A percentile compares a stretch with the other conserved stretches of the same genome.
Evolutionary conservation across 2,329 filamentous ascomycete species (phyloP).

Genomic region (Pseudocercospora vitis): DNA sequence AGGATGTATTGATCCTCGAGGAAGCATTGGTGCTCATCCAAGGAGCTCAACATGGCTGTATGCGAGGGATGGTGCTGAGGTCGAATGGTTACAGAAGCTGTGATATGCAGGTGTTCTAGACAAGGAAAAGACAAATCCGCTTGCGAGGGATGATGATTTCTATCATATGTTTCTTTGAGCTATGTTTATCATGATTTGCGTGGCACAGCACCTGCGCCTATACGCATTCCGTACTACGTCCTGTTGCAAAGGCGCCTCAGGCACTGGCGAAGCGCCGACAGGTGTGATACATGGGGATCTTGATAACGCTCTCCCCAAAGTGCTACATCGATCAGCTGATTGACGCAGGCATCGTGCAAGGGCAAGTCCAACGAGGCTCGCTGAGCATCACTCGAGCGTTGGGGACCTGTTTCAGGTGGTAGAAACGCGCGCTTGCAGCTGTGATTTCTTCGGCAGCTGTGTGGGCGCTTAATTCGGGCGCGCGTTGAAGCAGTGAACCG

Average conservation of each 20-base stretch:
- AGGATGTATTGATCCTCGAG: slow-evolving; percentile 17
- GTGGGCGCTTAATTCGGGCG: slow-evolving; percentile 11
- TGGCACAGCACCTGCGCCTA: slow-evolving; percentile 1
- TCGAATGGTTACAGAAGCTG: neutral
- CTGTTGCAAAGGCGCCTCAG: slow-evolving; percentile 3
- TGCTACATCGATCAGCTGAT: slow-evolving; percentile 6
- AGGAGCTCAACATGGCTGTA: slow-evolving; percentile 8
- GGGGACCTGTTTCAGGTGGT: slow-evolving; percentile 10
- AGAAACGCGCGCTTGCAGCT: slow-evolving; percentile 14
- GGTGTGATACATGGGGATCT: slow-evolving; percentile 5
- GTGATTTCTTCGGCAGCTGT: neutral
- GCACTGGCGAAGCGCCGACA: slow-evolving; percentile 3
- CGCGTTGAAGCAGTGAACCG: too few relatives aligned
- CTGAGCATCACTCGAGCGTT: neutral
- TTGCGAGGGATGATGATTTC: neutral
- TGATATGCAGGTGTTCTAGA: neutral
- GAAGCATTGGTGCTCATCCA: slow-evolving; percentile 22
- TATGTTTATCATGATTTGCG: slow-evolving; percentile 4
- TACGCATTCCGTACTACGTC: slow-evolving; percentile 1
- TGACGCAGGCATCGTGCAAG: slow-evolving; percentile 1
- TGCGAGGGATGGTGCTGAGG: neutral
- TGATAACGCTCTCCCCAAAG: neutral
- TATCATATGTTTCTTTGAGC: slow-evolving; percentile 3
- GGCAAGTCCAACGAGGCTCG: neutral
- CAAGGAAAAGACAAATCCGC: neutral